Base-by-base conservation (phyloP, 108 stramenopile species). In the Fragilaria radians region DNA sequence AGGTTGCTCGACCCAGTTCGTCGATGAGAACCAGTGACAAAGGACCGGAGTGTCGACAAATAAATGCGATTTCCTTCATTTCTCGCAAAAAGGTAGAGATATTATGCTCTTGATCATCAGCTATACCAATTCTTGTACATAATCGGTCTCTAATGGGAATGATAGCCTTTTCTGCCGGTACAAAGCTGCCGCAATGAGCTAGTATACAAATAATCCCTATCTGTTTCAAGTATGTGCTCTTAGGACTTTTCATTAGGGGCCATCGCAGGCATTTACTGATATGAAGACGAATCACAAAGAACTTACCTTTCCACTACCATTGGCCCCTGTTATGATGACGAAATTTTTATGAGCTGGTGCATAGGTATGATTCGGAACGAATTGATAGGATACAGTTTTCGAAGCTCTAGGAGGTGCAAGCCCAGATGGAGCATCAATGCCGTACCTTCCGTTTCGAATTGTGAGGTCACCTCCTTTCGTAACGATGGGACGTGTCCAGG, bases 1-100 rank as follows among this genome's bases (percentile, higher is more conserved):
- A 89, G 11, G 97, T 98, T 2, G 94, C 97, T 45, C 97, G 59
- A 4, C 97, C 97, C 25, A 98, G 78, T 68, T 98, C 97, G 59
- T 98, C 97, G 5, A 98, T 64, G 19, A 98, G 83, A 46, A 96
- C 80, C 19, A 98, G 54, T 9, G 92, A 91, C 62, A 60, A 71
- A n/a, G 72, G 58, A 1, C 82, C 86, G 19, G 94, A 88, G 11
- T 78, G 70, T 33, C 79, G 77, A 65, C 94, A 88, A 52, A 98
- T 91, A 52, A 77, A 86, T 2, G 94, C 91, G 2, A 86, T 84
- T 64, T 96, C 95, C 57, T 91, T 86, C 94, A 96, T 95, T 69
- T 95, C 97, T 45, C 85, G 59, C 81, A 98, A 80, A 62, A 98
- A 98, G 0, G 95, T 93, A 4, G 93, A 95, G 25, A 93, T 87